phyloP scores from a whole-genome alignment of 2,329 filamentous ascomycete genomes.

The Lithohypha guttulata region DNA sequence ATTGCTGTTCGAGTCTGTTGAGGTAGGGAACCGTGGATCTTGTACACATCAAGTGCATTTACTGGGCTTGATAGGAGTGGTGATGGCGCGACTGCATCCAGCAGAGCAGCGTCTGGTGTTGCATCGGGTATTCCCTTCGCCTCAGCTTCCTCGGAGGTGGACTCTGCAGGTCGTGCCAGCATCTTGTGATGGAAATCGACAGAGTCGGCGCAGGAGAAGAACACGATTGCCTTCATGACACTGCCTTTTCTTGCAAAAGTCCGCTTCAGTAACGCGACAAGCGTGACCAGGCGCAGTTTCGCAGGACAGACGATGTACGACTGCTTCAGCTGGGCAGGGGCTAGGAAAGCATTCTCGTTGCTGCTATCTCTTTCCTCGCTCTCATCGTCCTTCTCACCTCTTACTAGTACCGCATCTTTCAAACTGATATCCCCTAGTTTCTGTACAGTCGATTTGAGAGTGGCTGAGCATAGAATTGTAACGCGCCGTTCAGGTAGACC shows the following conservation, averaged over 20 bases:
- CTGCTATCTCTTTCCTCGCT: conserved; percentile 42
- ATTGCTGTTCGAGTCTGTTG: conserved; percentile 83
- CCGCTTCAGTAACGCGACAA: conserved; percentile 73
- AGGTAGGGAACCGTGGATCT: conserved; percentile 82
- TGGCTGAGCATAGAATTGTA: conserved; percentile 89
- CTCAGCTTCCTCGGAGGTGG: conserved; percentile 18
- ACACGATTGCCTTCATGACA: conserved; percentile 93
- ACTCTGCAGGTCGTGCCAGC: conserved; percentile 41
- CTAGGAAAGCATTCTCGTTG: conserved; percentile 52
- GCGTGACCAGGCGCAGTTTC: conserved; percentile 80
- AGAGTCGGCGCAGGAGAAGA: conserved; percentile 92
- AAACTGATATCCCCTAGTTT: conserved; percentile 88
- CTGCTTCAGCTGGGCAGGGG: conserved; percentile 88
- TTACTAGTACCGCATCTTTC: conserved; percentile 81
- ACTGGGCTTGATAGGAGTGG: conserved; percentile 63
- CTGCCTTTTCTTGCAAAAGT: conserved; percentile 80
- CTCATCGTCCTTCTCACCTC: conserved; percentile 50
- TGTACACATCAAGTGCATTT: conserved; percentile 69
- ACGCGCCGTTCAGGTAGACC: conserved; percentile 62
- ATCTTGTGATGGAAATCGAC: conserved; percentile 94
- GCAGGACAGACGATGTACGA: conserved; percentile 77
- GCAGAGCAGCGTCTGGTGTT: neutral
- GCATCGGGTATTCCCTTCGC: conserved; percentile 11
- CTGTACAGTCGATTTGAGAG: conserved; percentile 96
- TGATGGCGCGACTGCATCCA: conserved; percentile 53